Percentiles rank a stretch among this genome's conserved stretches.
Conservation (phyloP, 495 filamentous ascomycete genomes). For the Aspergillus diversus region DNA sequence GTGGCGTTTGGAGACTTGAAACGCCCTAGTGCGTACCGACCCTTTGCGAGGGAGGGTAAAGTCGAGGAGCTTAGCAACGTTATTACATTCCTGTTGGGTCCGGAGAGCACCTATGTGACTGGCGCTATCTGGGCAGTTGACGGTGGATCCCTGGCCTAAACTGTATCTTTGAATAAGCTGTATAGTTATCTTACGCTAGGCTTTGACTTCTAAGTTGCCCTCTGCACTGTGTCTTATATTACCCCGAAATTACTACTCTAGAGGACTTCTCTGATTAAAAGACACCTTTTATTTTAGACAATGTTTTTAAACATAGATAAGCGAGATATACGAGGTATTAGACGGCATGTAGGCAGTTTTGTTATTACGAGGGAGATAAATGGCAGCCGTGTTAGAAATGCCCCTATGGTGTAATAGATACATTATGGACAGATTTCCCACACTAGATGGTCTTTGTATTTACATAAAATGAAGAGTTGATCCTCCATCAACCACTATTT, state of each 20-base stretch:
- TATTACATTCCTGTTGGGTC: constrained; percentile 27
- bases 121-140: constrained; percentile 26
- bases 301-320: too few species aligned
- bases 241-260: too few species aligned
- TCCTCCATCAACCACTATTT: constrained; percentile 5
- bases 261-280: too few species aligned
- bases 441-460: background rate
- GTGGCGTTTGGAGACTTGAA: constrained; percentile 4
- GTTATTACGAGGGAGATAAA: too few species aligned
- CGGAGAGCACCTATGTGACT: constrained; percentile 32
- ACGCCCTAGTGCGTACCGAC: constrained; percentile 4
- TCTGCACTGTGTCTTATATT: too few species aligned
- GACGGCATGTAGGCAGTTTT: too few species aligned
- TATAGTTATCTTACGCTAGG: background rate
- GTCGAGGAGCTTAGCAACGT: constrained; percentile 28
- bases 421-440: too few species aligned
- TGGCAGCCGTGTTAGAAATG: too few species aligned
- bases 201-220: too few species aligned
- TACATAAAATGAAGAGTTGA: background rate
- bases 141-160: constrained; percentile 19
- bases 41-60: constrained; percentile 28
- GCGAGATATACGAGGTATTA: too few species aligned
- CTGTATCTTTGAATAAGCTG: background rate
- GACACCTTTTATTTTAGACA: too few species aligned
- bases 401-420: too few species aligned